phyloP scores from a whole-genome alignment of 225 moss, liverwort and hornwort genomes.

The Marchantia paleacea region DNA sequence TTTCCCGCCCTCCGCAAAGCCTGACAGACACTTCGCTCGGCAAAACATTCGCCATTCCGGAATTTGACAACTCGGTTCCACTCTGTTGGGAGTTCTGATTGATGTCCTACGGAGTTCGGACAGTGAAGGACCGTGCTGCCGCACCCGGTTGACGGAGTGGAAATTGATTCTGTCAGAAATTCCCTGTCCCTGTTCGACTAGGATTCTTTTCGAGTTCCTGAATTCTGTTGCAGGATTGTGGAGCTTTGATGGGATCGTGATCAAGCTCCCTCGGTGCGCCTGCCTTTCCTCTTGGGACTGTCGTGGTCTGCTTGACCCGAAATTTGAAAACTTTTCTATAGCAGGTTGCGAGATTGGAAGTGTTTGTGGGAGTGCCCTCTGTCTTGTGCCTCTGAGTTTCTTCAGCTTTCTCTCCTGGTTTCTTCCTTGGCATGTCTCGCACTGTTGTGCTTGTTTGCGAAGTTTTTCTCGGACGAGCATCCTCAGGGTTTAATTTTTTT shows the following conservation, averaged over 20 bases:
- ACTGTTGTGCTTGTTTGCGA: not conserved
- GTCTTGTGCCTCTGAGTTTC: not conserved
- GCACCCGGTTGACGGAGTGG: not conserved
- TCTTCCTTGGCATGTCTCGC: too few relatives aligned
- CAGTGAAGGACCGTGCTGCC: not conserved
- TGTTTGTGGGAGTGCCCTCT: not conserved
- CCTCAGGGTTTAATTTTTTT: not conserved
- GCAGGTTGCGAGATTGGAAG: not conserved
- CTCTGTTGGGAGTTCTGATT: not conserved
- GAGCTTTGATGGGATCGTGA: not conserved
- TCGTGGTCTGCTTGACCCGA: too few relatives aligned
- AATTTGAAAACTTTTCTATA: not conserved
- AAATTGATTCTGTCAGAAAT: not conserved
- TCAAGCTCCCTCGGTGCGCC: not conserved
- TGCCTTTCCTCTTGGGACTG: not conserved
- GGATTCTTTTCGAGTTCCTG: too few relatives aligned
- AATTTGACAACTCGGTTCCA: not conserved
- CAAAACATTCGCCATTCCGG: not conserved
- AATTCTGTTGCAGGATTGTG: not conserved
- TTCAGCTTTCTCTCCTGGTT: not conserved
- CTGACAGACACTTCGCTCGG: not conserved
- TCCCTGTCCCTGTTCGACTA: not conserved
- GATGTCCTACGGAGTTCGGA: not conserved
- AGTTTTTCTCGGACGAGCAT: not conserved
- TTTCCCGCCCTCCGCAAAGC: conserved; percentile 7